Conservation (phyloP, 2,329 filamentous ascomycete species). For the Colletotrichum neosansevieriae region DNA sequence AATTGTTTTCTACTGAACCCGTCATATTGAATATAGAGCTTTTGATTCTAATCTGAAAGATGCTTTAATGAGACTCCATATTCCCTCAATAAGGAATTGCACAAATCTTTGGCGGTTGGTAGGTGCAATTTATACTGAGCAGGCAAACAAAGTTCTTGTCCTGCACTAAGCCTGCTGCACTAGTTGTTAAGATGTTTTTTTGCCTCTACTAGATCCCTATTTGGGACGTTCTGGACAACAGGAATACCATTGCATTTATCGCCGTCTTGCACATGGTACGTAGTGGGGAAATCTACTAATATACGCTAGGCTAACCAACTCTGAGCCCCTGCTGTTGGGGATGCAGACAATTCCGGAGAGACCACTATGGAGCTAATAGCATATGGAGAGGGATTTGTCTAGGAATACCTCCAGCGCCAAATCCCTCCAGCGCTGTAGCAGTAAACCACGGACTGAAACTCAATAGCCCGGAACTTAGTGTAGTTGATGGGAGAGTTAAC, state of each 20-base stretch:
- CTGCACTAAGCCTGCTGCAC: background rate
- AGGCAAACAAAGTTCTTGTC: constrained; percentile 10
- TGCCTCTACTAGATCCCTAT: background rate
- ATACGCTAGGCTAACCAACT: constrained; percentile 5
- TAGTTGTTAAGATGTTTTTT: background rate
- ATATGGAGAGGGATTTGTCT: background rate
- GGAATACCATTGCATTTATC: background rate
- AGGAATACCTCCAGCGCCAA: background rate
- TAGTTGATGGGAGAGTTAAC: background rate
- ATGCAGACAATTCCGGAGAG: background rate
- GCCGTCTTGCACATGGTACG: background rate
- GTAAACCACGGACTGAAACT: background rate
- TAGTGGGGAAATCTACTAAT: background rate
- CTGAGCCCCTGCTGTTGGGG: background rate
- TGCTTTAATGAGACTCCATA: background rate
- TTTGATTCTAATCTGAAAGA: constrained; percentile 9
- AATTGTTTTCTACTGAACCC: background rate
- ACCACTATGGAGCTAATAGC: background rate
- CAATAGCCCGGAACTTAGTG: background rate
- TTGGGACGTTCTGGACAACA: background rate
- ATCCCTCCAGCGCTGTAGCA: background rate
- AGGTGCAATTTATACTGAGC: background rate
- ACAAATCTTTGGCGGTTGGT: background rate
- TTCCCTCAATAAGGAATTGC: background rate
- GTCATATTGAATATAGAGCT: background rate